Percentiles rank a stretch among this genome's conserved stretches.
Conservation (phyloP, 208 protist species). For the Acanthamoeba divionensis region DNA sequence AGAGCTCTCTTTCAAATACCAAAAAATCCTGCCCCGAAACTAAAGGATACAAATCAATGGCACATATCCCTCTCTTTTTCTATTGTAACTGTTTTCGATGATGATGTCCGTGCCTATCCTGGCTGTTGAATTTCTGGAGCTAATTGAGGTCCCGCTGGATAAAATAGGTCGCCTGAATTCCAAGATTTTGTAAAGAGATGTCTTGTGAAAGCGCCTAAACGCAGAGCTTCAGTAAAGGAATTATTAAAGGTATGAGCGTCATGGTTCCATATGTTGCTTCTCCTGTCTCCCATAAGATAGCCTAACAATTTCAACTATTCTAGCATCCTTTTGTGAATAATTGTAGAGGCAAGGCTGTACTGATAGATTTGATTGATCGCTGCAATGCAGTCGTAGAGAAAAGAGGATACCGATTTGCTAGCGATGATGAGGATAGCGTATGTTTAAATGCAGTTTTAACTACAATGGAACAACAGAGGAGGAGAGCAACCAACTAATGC, state of each 20-base stretch:
- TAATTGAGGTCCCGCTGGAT: too few species aligned
- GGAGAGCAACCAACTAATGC: too few species aligned
- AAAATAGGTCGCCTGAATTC: slow-evolving; percentile 9
- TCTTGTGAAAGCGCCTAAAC: slow-evolving; percentile 77
- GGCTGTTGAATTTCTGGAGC: too few species aligned
- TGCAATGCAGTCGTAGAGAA: background rate
- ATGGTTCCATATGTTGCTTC: background rate
- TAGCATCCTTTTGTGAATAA: slow-evolving; percentile 18
- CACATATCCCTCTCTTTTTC: too few species aligned
- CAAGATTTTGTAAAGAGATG: slow-evolving; percentile 77
- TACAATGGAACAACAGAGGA: too few species aligned
- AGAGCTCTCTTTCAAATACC: slow-evolving; percentile 16
- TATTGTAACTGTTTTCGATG: too few species aligned
- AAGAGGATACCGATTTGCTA: slow-evolving; percentile 4
- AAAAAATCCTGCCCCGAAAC: background rate
- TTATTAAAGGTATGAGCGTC: slow-evolving; percentile 51
- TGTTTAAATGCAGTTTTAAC: background rate
- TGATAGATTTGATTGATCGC: slow-evolving; percentile 11
- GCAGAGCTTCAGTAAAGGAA: slow-evolving; percentile 70
- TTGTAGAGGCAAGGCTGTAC: background rate
- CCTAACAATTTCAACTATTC: background rate
- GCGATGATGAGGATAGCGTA: background rate
- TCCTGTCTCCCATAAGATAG: background rate
- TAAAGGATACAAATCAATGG: background rate
- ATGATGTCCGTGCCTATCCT: too few species aligned